Evolutionary conservation across 2,329 filamentous ascomycete genomes (phyloP).

Genomic region (Aspergillus clavatus): DNA sequence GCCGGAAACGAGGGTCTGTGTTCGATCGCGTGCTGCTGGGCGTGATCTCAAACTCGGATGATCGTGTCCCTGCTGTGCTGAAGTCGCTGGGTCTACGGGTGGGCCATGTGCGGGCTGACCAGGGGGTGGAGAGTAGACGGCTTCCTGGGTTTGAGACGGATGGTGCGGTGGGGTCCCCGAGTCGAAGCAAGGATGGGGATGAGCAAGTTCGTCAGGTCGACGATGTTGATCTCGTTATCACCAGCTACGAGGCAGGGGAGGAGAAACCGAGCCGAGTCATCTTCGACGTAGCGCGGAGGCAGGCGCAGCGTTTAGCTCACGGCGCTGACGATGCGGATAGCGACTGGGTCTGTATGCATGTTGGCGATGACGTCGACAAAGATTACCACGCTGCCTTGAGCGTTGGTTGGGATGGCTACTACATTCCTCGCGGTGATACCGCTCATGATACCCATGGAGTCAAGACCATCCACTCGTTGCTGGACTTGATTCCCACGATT

Average conservation of each 20-base stretch:
- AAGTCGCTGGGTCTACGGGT: conserved; percentile 37
- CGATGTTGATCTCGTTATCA: conserved; percentile 43
- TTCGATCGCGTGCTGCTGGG: conserved; percentile 39
- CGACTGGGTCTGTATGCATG: conserved; percentile 34
- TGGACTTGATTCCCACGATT: conserved; percentile 21
- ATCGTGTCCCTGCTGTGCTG: conserved; percentile 38
- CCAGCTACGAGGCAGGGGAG: conserved; percentile 44
- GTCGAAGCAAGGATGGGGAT: background rate
- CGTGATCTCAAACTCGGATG: conserved; percentile 45
- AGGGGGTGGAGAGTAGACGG: conserved; percentile 24
- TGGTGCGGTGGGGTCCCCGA: background rate
- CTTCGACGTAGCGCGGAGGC: conserved; percentile 35
- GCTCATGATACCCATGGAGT: conserved; percentile 3
- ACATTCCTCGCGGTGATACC: conserved; percentile 23
- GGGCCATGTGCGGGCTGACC: conserved; percentile 30
- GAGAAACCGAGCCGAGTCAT: conserved; percentile 41
- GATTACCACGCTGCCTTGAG: conserved; percentile 37
- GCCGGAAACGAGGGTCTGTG: conserved; percentile 2
- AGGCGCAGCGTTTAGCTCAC: conserved; percentile 20
- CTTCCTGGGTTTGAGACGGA: conserved; percentile 19
- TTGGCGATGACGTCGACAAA: conserved; percentile 43
- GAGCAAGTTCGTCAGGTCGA: conserved; percentile 10
- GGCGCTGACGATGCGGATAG: conserved; percentile 4
- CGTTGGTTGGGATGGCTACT: conserved; percentile 37
- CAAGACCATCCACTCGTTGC: conserved; percentile 19